These are phyloP conservation scores for Rhodomyrtus psidioides DNA, from an alignment of 441 rosid species.

Conservation along the genomic window DNA sequence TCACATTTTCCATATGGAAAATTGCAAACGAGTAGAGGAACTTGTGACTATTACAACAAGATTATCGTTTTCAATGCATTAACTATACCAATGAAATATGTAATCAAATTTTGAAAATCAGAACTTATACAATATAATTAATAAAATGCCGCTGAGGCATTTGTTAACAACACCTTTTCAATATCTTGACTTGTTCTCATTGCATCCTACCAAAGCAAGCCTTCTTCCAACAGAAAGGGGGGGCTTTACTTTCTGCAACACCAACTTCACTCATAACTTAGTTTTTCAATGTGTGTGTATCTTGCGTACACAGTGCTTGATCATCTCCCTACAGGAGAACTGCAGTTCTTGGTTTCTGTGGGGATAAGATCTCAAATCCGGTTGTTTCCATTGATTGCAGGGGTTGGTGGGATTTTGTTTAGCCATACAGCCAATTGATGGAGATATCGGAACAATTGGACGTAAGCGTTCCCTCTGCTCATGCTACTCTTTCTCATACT, in stretches of 20 bases:
- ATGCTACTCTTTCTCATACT: background rate
- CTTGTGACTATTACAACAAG: background rate
- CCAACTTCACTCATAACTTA: background rate
- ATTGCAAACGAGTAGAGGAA: background rate
- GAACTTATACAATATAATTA: background rate
- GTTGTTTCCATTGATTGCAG: constrained; percentile 20
- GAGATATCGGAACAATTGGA: constrained; percentile 54
- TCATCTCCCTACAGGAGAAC: background rate
- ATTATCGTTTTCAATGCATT: background rate
- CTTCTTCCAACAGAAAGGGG: no score
- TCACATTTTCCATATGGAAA: background rate
- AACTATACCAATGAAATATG: background rate
- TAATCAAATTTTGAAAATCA: background rate
- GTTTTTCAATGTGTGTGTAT: background rate
- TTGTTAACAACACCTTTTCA: background rate
- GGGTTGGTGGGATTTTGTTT: constrained; percentile 54
- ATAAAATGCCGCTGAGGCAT: background rate
- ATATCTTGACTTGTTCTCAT: background rate
- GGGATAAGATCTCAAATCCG: constrained; percentile 1
- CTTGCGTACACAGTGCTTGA: background rate
- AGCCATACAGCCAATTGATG: constrained; percentile 49
- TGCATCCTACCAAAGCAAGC: background rate
- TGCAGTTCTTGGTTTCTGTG: background rate
- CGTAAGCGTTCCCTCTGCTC: constrained; percentile 23
- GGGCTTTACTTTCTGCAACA: background rate